Conservation (phyloP, 2,329 filamentous ascomycete species). For the Nectriaceae sp. region DNA sequence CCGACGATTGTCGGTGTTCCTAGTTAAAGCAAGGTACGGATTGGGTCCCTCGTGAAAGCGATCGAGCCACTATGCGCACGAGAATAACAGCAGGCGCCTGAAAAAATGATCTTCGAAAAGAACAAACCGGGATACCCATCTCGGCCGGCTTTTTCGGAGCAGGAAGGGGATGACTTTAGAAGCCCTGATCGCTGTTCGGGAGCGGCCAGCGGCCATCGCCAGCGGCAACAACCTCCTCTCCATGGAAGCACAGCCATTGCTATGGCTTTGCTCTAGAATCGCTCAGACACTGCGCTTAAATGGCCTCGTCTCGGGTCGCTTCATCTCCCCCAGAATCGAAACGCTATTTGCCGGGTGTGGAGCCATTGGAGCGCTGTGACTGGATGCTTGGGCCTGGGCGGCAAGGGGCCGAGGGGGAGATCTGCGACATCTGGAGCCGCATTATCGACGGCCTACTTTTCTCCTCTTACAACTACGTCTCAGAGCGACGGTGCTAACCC, state of each 20-base stretch:
- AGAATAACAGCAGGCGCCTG: neutral
- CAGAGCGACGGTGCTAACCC: neutral
- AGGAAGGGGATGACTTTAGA: neutral
- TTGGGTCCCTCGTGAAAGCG: no score
- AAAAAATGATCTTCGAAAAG: neutral
- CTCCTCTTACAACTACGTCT: neutral
- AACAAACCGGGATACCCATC: neutral
- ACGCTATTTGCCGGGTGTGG: conserved; percentile 22
- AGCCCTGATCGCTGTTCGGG: neutral
- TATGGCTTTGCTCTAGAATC: conserved; percentile 6
- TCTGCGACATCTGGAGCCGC: conserved; percentile 25
- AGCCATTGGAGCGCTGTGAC: conserved; percentile 10
- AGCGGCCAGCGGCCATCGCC: neutral
- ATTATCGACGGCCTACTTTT: conserved; percentile 6
- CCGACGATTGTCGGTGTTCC: no score
- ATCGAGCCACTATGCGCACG: no score
- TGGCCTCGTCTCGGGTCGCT: conserved; percentile 9
- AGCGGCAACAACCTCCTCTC: neutral
- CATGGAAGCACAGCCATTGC: no score
- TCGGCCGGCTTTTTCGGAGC: neutral
- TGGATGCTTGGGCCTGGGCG: conserved; percentile 18
- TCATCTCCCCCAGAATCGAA: conserved; percentile 15
- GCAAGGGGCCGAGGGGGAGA: conserved; percentile 10
- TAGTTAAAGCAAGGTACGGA: no score
- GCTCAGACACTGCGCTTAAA: conserved; percentile 17